These are phyloP conservation scores for Fraxinus sp. DNA, from an alignment of 305 asterid species.

Conservation along the genomic window DNA sequence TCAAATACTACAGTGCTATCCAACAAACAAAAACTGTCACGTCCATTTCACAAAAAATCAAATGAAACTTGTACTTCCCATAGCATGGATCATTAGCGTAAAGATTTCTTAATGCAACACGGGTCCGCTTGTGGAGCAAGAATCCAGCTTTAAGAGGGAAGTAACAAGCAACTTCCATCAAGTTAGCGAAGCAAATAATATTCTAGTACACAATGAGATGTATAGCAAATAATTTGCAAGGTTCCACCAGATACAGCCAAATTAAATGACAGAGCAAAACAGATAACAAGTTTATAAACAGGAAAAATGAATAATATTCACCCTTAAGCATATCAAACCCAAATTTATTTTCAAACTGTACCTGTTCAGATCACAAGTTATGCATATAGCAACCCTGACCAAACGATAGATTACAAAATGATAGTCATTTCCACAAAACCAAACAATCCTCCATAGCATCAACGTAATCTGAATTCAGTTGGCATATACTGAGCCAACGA, in stretches of 20 bases:
- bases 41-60: not conserved
- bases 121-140: not conserved
- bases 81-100: not conserved
- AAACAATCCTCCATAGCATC: not conserved
- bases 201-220: not conserved
- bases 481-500: not conserved
- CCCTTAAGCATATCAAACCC: not conserved
- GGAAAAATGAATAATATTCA: not conserved
- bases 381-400: not conserved
- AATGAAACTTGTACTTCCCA: not conserved
- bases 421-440: not conserved
- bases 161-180: conserved; percentile 2
- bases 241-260: not conserved
- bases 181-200: not conserved
- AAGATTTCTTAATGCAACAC: not conserved
- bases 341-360: not conserved
- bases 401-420: not conserved
- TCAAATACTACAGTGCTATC: not conserved
- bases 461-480: not conserved
- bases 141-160: not conserved
- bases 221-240: not conserved
- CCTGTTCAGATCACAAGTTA: not conserved
- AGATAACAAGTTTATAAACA: not conserved
- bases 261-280: not conserved
- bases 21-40: not conserved